Evolutionary conservation across 2,329 filamentous ascomycete genomes (phyloP).

Genomic region (Colletotrichum sp.): DNA sequence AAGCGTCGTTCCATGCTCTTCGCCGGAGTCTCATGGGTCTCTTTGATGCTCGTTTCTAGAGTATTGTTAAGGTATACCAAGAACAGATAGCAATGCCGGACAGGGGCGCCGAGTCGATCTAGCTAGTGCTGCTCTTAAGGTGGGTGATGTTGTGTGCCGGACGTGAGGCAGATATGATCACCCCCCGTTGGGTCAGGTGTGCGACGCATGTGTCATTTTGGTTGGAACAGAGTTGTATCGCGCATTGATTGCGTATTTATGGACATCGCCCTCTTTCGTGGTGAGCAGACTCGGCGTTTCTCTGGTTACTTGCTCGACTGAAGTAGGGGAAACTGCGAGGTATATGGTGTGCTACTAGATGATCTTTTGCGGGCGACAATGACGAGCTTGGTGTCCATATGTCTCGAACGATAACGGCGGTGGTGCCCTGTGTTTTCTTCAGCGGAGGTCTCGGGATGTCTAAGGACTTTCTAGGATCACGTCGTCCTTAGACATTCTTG

Average conservation of each 20-base stretch:
- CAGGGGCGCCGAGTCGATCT: fast-evolving
- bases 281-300: not conserved
- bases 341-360: not conserved
- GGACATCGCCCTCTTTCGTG: not conserved
- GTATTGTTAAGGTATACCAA: not conserved
- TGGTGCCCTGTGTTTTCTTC: not conserved
- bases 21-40: not conserved
- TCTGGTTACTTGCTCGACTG: not conserved
- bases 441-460: not conserved
- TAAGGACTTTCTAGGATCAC: too few species aligned
- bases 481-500: too few species aligned
- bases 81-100: fast-evolving
- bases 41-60: not conserved
- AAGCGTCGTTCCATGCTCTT: not conserved
- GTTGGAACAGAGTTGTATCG: not conserved
- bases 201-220: not conserved
- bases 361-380: too few species aligned
- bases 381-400: too few species aligned
- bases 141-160: fast-evolving
- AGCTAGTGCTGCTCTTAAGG: not conserved
- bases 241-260: not conserved
- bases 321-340: not conserved
- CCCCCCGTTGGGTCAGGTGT: not conserved
- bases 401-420: not conserved
- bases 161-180: not conserved